Evolutionary conservation across 768 basidiomycete genomes (phyloP).

Genomic region (Leccinum disarticulatum): DNA sequence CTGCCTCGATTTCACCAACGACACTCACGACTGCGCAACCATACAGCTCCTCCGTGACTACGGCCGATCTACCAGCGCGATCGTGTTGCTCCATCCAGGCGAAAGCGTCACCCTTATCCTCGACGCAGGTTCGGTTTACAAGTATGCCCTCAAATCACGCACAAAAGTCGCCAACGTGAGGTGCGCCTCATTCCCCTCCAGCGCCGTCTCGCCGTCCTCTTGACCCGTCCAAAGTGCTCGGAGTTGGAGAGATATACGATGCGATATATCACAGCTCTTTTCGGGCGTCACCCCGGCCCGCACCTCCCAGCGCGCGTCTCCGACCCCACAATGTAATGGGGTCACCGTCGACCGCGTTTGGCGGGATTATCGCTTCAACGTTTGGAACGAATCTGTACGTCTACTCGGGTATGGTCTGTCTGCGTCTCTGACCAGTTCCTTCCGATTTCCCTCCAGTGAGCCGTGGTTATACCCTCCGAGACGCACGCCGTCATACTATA

Average conservation of each 20-base stretch:
- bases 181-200: slow-evolving; percentile 38
- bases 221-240: slow-evolving; percentile 46
- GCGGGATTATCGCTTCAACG: slow-evolving; percentile 63
- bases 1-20: slow-evolving; percentile 68
- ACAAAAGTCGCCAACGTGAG: slow-evolving; percentile 69
- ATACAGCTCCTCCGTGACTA: slow-evolving; percentile 67
- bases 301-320: slow-evolving; percentile 33
- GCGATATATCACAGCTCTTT: slow-evolving; percentile 62
- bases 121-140: slow-evolving; percentile 67
- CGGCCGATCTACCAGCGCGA: slow-evolving; percentile 51
- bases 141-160: slow-evolving; percentile 65
- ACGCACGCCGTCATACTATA: slow-evolving; percentile 28
- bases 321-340: slow-evolving; percentile 45
- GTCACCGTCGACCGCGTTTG: slow-evolving; percentile 66
- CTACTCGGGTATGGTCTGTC: background rate
- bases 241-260: slow-evolving; percentile 64
- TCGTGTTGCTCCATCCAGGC: slow-evolving; percentile 58
- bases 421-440: slow-evolving; percentile 10
- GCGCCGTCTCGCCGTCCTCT: slow-evolving; percentile 1
- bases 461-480: slow-evolving; percentile 26
- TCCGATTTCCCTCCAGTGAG: slow-evolving; percentile 17
- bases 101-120: slow-evolving; percentile 67
- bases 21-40: slow-evolving; percentile 62
- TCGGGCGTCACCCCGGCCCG: slow-evolving; percentile 36
- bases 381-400: slow-evolving; percentile 55